A percentile compares a stretch with the other conserved stretches of the same genome.
These are phyloP conservation scores for Wickerhamomyces hampshirensis DNA, from an alignment of 805 yeast species.

Conservation along the genomic window DNA sequence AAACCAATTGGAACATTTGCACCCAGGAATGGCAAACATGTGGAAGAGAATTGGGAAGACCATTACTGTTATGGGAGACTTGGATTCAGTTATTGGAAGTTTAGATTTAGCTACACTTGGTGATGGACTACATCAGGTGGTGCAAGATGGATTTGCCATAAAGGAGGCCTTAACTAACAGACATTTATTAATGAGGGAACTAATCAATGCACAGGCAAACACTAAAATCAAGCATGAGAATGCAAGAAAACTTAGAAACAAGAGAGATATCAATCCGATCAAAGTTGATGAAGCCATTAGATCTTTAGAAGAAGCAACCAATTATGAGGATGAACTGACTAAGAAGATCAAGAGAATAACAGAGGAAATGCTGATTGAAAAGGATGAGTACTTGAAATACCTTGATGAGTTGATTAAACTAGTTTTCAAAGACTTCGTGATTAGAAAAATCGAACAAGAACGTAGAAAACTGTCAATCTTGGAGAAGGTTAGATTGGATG, in stretches of 20 bases:
- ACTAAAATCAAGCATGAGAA: conserved; percentile 65
- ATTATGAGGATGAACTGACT: conserved; percentile 70
- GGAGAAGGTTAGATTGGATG: conserved; percentile 66
- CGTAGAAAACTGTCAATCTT: conserved; percentile 71
- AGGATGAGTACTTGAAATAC: conserved; percentile 51
- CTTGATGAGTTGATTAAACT: conserved; percentile 52
- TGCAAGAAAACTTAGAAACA: conserved; percentile 67
- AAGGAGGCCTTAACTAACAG: conserved; percentile 93
- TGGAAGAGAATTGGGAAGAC: conserved; percentile 78
- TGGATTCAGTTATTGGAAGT: conserved; percentile 65
- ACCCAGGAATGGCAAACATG: conserved; percentile 66
- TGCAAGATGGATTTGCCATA: conserved; percentile 76
- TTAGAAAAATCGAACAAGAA: conserved; percentile 79
- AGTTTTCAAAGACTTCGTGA: conserved; percentile 53
- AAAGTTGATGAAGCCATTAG: conserved; percentile 88
- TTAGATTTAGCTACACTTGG: conserved; percentile 71
- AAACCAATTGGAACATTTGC: conserved; percentile 43
- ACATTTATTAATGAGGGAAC: conserved; percentile 87
- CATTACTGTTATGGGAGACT: conserved; percentile 66
- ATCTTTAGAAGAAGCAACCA: conserved; percentile 72
- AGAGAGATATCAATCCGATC: conserved; percentile 73
- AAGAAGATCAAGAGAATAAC: conserved; percentile 77
- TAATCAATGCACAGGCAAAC: conserved; percentile 69
- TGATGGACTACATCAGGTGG: conserved; percentile 62
- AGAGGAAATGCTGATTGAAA: conserved; percentile 77